Conservation (phyloP, 148 eudicot species). For the Silene uniflora region DNA sequence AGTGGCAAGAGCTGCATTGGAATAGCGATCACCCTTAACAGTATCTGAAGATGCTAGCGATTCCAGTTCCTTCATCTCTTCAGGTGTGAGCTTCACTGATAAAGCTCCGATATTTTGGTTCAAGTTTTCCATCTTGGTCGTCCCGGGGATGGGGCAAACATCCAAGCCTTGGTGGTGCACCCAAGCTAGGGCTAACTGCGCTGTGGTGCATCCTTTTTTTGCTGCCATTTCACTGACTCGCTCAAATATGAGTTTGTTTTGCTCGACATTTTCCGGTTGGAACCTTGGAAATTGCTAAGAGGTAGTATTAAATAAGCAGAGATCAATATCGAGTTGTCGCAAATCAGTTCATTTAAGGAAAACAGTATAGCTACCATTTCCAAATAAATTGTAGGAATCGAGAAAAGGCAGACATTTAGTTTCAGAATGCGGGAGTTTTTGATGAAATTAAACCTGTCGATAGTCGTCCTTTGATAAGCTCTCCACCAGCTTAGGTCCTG, state of each 20-base stretch:
- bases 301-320: not conserved
- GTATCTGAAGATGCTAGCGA: conserved; percentile 23
- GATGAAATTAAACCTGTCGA: conserved; percentile 25
- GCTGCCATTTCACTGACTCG: conserved; percentile 31
- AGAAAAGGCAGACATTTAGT: not conserved
- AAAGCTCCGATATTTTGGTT: conserved; percentile 37
- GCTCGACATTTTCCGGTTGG: conserved; percentile 36
- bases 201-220: conserved; percentile 35
- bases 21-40: conserved; percentile 33
- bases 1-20: not conserved
- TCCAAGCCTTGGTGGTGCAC: conserved; percentile 39
- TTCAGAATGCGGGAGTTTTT: not conserved
- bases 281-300: conserved; percentile 37
- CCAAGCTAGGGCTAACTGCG: conserved; percentile 40
- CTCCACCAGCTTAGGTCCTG: conserved; percentile 27
- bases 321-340: not conserved
- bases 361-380: no score
- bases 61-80: conserved; percentile 38
- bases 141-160: conserved; percentile 46
- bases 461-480: conserved; percentile 24
- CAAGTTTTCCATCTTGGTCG: conserved; percentile 39
- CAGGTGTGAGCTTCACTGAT: conserved; percentile 28
- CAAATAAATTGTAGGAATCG: no score
- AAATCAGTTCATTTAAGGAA: no score
- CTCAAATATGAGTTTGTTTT: conserved; percentile 36